phyloP scores from a whole-genome alignment of 2,329 filamentous ascomycete genomes.

The Pezicula neosporulosa region DNA sequence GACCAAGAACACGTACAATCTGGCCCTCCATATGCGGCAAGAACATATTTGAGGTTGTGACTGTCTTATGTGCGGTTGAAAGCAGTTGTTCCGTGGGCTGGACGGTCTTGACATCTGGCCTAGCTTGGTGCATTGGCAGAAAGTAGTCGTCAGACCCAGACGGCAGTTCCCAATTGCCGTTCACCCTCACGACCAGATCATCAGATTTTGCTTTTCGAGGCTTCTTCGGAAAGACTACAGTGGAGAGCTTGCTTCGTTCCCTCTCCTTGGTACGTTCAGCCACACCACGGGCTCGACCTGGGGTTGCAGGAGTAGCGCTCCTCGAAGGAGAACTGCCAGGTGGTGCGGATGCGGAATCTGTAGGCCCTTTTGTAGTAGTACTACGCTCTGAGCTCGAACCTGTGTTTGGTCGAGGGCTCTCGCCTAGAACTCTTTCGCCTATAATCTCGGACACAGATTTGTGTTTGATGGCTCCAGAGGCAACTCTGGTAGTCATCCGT shows the following conservation, averaged over 20 bases:
- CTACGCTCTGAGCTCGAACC: slow-evolving; percentile 12
- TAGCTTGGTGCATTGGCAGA: slow-evolving; percentile 56
- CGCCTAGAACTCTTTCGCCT: slow-evolving; percentile 41
- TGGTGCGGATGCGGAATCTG: slow-evolving; percentile 15
- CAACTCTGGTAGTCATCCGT: slow-evolving; percentile 66
- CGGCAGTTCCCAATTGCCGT: slow-evolving; percentile 5
- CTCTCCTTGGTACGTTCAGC: slow-evolving; percentile 42
- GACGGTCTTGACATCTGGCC: slow-evolving; percentile 59
- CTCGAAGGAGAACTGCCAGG: slow-evolving; percentile 22
- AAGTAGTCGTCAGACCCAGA: slow-evolving; percentile 55
- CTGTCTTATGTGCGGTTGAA: slow-evolving; percentile 80
- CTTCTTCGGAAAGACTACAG: slow-evolving; percentile 75
- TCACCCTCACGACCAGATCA: slow-evolving; percentile 11
- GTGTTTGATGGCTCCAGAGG: slow-evolving; percentile 66
- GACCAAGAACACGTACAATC: slow-evolving; percentile 78
- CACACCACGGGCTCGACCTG: slow-evolving; percentile 26
- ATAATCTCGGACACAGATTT: slow-evolving; percentile 70
- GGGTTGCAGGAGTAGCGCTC: slow-evolving; percentile 42
- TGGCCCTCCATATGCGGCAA: slow-evolving; percentile 82
- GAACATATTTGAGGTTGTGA: slow-evolving; percentile 81
- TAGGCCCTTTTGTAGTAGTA: slow-evolving; percentile 6
- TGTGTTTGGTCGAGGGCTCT: slow-evolving; percentile 41
- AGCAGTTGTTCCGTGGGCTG: slow-evolving; percentile 69
- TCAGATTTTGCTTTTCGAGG: slow-evolving; percentile 38
- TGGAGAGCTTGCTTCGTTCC: slow-evolving; percentile 65